A percentile compares a stretch with the other conserved stretches of the same genome.
Conservation (phyloP, 345 rosid genomes). For the Bruguiera sexangula region DNA sequence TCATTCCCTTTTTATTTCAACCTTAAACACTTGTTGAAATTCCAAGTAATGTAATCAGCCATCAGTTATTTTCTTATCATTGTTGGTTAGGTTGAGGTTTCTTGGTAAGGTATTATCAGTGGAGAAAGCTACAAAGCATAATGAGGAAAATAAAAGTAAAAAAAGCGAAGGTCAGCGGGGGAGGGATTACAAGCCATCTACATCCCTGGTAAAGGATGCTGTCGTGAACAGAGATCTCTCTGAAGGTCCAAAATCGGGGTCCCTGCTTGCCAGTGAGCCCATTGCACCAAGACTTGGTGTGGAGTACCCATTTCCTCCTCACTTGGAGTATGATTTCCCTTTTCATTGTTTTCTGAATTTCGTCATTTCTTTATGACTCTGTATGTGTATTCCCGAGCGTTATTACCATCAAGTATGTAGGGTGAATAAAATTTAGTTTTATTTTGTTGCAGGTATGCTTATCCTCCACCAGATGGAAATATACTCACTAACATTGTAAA, state of each 20-base stretch:
- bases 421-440: not conserved
- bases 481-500: conserved; percentile 90
- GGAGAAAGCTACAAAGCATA: conserved; percentile 63
- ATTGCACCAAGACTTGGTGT: conserved; percentile 89
- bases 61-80: conserved; percentile 18
- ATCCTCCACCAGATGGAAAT: conserved; percentile 96
- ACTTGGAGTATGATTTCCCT: conserved; percentile 57
- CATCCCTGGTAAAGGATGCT: conserved; percentile 36
- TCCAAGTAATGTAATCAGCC: conserved; percentile 3
- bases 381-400: not conserved
- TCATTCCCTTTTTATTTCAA: not conserved
- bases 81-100: conserved; percentile 67
- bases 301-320: conserved; percentile 90
- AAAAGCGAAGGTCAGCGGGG: conserved; percentile 35
- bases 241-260: conserved; percentile 37
- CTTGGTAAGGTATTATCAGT: conserved; percentile 83
- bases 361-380: not conserved
- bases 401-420: not conserved
- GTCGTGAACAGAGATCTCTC: conserved; percentile 19
- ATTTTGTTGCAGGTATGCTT: conserved; percentile 72
- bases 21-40: not conserved
- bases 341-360: conserved; percentile 5
- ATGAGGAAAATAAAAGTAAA: conserved; percentile 40
- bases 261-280: conserved; percentile 44
- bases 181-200: conserved; percentile 30